phyloP scores from a whole-genome alignment of 116 monocot species.

The Papilionanthe hybrid region DNA sequence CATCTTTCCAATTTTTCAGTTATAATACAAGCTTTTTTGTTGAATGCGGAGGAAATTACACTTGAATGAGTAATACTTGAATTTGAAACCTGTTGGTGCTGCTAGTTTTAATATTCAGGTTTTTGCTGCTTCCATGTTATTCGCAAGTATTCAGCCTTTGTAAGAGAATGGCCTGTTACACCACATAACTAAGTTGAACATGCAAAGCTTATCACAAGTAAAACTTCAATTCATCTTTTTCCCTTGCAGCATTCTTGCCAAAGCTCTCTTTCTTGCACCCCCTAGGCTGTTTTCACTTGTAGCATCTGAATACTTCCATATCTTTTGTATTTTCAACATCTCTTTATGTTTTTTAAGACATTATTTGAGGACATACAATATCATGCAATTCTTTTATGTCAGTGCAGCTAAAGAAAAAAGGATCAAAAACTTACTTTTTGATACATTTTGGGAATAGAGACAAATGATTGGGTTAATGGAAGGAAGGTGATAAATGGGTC shows the following conservation, averaged over 20 bases:
- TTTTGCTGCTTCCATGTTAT: background rate
- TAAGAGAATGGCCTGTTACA: background rate
- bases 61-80: background rate
- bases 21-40: background rate
- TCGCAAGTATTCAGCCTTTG: background rate
- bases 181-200: background rate
- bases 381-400: no score
- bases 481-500: no score
- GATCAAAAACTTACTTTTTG: no score
- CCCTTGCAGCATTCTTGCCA: background rate
- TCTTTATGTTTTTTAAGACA: background rate
- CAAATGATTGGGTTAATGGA: no score
- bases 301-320: background rate
- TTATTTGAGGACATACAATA: no score
- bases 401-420: no score
- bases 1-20: background rate
- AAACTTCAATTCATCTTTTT: background rate
- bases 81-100: background rate
- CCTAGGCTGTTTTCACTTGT: background rate
- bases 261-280: background rate
- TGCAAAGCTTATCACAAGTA: background rate
- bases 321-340: background rate
- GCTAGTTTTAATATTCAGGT: background rate
- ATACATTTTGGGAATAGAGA: no score
- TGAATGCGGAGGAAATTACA: no score